A percentile compares a stretch with the other conserved stretches of the same genome.
Evolutionary conservation across 768 basidiomycete genomes (phyloP).

Genomic region (Lactifluus pinguis): DNA sequence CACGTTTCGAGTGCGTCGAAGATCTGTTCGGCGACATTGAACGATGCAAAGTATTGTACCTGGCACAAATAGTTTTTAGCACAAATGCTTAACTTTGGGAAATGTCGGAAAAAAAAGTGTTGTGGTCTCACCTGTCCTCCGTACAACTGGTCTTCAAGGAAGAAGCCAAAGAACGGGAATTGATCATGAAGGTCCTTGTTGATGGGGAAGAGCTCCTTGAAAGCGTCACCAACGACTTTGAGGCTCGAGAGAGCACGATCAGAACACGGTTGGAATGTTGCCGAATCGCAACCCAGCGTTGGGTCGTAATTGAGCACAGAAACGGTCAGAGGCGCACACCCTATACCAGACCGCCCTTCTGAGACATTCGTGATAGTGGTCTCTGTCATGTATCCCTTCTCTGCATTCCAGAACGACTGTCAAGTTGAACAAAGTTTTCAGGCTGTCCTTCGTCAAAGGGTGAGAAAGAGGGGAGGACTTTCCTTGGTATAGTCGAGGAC

Average conservation of each 20-base stretch:
- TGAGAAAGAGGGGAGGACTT: not conserved
- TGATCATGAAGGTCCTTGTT: not conserved
- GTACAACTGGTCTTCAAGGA: not conserved
- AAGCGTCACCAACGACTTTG: conserved; percentile 6
- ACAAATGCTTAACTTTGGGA: not conserved
- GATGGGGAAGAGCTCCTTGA: conserved; percentile 5
- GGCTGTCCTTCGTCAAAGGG: not conserved
- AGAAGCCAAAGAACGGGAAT: conserved; percentile 1
- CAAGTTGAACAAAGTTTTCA: not conserved
- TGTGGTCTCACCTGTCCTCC: conserved; percentile 1
- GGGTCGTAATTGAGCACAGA: conserved; percentile 14
- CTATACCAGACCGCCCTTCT: conserved; percentile 9
- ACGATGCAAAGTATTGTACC: conserved; percentile 26
- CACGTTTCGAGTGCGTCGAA: conserved; percentile 24
- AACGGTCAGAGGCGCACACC: not conserved
- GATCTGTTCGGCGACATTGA: conserved; percentile 25
- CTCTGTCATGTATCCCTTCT: conserved; percentile 10
- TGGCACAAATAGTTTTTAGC: not conserved
- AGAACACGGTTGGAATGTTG: conserved; percentile 12
- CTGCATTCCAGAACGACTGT: conserved; percentile 14
- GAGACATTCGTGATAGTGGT: conserved; percentile 8
- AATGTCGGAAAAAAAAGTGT: not conserved
- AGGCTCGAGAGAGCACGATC: conserved; percentile 9
- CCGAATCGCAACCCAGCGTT: conserved; percentile 7
- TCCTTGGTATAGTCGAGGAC: conserved; percentile 9